phyloP scores from a whole-genome alignment of 768 basidiomycete species.

The Boletus patriciae region DNA sequence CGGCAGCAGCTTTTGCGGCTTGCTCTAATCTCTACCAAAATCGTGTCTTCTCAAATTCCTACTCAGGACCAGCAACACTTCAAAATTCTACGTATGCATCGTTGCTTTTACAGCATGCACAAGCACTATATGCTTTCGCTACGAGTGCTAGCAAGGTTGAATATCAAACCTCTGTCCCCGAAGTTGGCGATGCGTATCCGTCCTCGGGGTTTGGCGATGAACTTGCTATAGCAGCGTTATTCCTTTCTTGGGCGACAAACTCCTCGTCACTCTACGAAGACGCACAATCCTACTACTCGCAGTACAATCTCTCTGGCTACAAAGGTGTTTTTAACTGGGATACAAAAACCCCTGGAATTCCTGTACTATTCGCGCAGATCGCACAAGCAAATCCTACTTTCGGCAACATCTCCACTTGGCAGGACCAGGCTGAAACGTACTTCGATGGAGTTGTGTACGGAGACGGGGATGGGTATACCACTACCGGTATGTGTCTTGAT shows the following conservation, averaged over 20 bases:
- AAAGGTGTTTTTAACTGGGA: constrained; percentile 87
- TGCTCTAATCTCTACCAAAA: constrained; percentile 80
- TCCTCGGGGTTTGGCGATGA: constrained; percentile 77
- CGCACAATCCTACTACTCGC: constrained; percentile 59
- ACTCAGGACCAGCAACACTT: constrained; percentile 63
- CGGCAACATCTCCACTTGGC: constrained; percentile 67
- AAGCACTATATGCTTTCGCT: constrained; percentile 74
- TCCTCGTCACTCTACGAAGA: constrained; percentile 58
- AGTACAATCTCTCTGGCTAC: constrained; percentile 52
- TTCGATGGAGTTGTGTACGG: constrained; percentile 70
- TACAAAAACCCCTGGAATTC: constrained; percentile 71
- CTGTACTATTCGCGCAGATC: constrained; percentile 75
- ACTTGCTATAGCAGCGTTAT: constrained; percentile 70
- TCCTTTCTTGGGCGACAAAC: constrained; percentile 71
- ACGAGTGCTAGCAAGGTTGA: constrained; percentile 59
- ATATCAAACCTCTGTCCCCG: constrained; percentile 72
- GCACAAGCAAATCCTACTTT: constrained; percentile 55
- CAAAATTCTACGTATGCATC: constrained; percentile 71
- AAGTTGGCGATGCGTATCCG: constrained; percentile 60
- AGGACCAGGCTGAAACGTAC: constrained; percentile 65
- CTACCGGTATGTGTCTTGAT: constrained; percentile 47
- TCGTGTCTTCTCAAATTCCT: constrained; percentile 52
- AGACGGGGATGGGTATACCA: constrained; percentile 53
- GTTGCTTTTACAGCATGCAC: constrained; percentile 70
- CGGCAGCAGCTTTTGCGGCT: constrained; percentile 84